Evolutionary conservation across 345 rosid species (phyloP), one percentile per base, ranked within the genome.

Genomic region (Anacardium occidentale): DNA sequence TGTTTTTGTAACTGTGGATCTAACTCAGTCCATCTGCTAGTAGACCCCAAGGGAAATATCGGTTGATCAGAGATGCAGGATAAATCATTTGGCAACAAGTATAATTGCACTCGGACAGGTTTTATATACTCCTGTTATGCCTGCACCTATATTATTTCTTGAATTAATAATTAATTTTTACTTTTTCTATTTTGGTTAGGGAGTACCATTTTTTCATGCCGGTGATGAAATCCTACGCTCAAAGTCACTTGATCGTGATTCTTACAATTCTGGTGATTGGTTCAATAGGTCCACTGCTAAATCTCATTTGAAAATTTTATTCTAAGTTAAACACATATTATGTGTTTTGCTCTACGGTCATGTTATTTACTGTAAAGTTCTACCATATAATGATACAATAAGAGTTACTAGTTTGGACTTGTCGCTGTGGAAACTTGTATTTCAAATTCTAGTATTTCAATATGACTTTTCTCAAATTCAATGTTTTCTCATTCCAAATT

Each of bases 241-340:
- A 53, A 92, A 94, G 81, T 94, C 95, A 62, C 90, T 94, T 78
- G 98, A 94, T 76, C 95, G 97, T 44, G 98, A 94, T 85, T 94
- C 98, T 18, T 92, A 94, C 90, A 88, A 94, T 73, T 94, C 98
- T 21, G 98, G 97, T 71, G 98, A 94, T 79, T 94, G 97, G 97
- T 90, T 94, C 80, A 94, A 94, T 75, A 94, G 96, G 98, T 91
- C 62, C 64, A 75, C 64, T 61, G 52, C 66, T 50, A 47, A 47
- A 74, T 71, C 42, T 62, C 51, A 12, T 74, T 37, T 75, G 40
- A 15, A 15, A 71, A 51, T 14, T 54, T 50, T 2, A 47, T 66
- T 51, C 73, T 42, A 34, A 53, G 62, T 60, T 24, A 26, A 71
- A 24, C 45, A 59, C 48, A 13, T 64, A 17, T 40, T 9, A 68